These are phyloP conservation scores for Termitomyces sp. DNA, from an alignment of 768 basidiomycete genomes.

Conservation along the genomic window DNA sequence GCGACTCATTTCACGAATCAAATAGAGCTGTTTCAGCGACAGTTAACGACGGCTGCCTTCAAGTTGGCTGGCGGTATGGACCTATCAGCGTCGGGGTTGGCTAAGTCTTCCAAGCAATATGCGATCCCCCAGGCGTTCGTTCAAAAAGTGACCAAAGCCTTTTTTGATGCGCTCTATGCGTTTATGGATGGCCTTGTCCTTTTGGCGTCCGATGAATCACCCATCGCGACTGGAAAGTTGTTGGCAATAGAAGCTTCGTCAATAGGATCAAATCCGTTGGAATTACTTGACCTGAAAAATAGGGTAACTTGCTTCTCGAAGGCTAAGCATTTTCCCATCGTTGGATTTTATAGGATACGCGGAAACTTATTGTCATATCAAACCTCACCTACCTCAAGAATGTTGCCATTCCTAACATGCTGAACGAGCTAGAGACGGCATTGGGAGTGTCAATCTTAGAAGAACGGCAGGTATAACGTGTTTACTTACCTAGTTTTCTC, in stretches of 20 bases:
- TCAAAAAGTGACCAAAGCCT: conserved; percentile 74
- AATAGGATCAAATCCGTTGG: conserved; percentile 44
- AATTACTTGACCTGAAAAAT: conserved; percentile 57
- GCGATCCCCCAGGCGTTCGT: conserved; percentile 59
- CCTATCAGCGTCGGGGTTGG: conserved; percentile 40
- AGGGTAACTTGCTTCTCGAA: conserved; percentile 37
- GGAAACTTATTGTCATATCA: conserved; percentile 83
- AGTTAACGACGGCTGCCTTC: conserved; percentile 69
- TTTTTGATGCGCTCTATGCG: conserved; percentile 80
- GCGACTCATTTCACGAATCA: conserved; percentile 73
- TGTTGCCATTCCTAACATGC: conserved; percentile 70
- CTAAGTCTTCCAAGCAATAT: conserved; percentile 54
- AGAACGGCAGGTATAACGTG: conserved; percentile 57
- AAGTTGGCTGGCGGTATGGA: conserved; percentile 79
- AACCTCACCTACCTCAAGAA: conserved; percentile 79
- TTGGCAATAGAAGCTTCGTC: conserved; percentile 25
- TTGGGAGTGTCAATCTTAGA: conserved; percentile 67
- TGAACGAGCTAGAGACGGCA: conserved; percentile 71
- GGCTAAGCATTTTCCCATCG: background rate
- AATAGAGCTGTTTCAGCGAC: conserved; percentile 77
- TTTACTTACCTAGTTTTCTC: background rate
- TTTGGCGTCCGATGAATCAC: conserved; percentile 69
- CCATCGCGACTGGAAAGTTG: conserved; percentile 35
- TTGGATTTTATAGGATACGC: conserved; percentile 58
- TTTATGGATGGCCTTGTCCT: conserved; percentile 84